These are phyloP conservation scores for Cryptosporidium bovis DNA, from an alignment of 169 alveolate species.

Conservation along the genomic window DNA sequence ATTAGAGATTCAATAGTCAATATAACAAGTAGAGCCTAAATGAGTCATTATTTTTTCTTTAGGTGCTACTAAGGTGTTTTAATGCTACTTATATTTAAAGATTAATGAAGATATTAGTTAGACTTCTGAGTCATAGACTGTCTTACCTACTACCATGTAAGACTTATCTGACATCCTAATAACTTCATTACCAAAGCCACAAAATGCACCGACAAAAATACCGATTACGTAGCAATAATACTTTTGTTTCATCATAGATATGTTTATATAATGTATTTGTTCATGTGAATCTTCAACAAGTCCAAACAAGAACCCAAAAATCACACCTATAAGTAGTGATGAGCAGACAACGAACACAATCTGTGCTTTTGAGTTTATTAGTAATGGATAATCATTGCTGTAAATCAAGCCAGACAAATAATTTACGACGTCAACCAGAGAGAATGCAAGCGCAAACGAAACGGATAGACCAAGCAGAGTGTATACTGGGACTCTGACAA, in stretches of 20 bases:
- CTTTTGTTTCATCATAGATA: slow-evolving; percentile 91
- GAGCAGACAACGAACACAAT: slow-evolving; percentile 85
- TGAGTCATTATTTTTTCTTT: too few relatives aligned
- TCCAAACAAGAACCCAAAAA: slow-evolving; percentile 95
- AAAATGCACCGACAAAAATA: slow-evolving; percentile 90
- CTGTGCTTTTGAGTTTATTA: slow-evolving; percentile 90
- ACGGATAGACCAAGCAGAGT: slow-evolving; percentile 94
- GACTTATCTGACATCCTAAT: slow-evolving; percentile 68
- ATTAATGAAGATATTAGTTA: background rate
- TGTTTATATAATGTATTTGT: slow-evolving; percentile 88
- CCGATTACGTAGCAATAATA: slow-evolving; percentile 94
- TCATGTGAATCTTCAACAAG: slow-evolving; percentile 92
- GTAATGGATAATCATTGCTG: slow-evolving; percentile 87
- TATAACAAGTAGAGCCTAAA: too few relatives aligned
- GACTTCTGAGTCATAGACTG: slow-evolving; percentile 67
- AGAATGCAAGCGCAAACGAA: slow-evolving; percentile 92
- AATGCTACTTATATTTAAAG: background rate
- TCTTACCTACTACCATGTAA: slow-evolving; percentile 63
- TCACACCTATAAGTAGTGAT: slow-evolving; percentile 92
- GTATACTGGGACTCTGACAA: slow-evolving; percentile 89
- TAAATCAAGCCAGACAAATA: slow-evolving; percentile 86
- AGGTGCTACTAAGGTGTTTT: background rate
- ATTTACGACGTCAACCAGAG: slow-evolving; percentile 91
- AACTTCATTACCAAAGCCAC: slow-evolving; percentile 73
- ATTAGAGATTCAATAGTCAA: too few relatives aligned